A percentile compares a stretch with the other conserved stretches of the same genome.
Evolutionary conservation across 2,329 filamentous ascomycete species (phyloP).

Genomic region (Pseudocercospora vitis): DNA sequence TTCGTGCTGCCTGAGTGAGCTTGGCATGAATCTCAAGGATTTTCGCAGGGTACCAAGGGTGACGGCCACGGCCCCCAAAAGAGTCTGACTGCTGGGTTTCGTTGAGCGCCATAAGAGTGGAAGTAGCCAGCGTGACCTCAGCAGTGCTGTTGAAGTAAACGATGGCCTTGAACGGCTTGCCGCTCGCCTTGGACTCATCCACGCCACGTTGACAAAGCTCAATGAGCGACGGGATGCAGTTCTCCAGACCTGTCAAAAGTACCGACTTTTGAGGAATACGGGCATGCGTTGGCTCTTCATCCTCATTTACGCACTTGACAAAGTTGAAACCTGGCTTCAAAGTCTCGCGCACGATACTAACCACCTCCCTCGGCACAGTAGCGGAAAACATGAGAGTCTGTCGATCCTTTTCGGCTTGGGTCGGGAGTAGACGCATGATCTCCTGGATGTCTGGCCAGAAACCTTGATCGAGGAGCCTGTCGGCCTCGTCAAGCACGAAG

Average conservation of each 20-base stretch:
- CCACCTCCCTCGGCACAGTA: slow-evolving; percentile 81
- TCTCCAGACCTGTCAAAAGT: slow-evolving; percentile 66
- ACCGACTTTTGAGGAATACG: slow-evolving; percentile 79
- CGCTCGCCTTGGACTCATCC: slow-evolving; percentile 41
- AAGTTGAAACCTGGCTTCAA: slow-evolving; percentile 85
- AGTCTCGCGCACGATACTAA: slow-evolving; percentile 72
- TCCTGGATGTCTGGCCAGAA: slow-evolving; percentile 52
- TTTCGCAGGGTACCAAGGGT: slow-evolving; percentile 40
- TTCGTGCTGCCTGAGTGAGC: slow-evolving; percentile 69
- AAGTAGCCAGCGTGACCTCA: slow-evolving; percentile 64
- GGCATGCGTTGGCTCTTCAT: slow-evolving; percentile 83
- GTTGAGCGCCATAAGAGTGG: slow-evolving; percentile 53
- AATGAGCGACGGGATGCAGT: slow-evolving; percentile 72
- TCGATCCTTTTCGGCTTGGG: slow-evolving; percentile 62
- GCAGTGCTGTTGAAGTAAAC: slow-evolving; percentile 83
- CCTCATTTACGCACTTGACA: slow-evolving; percentile 78
- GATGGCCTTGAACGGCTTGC: slow-evolving; percentile 86
- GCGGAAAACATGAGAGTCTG: slow-evolving; percentile 96
- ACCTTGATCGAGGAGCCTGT: slow-evolving; percentile 65
- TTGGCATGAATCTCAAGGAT: slow-evolving; percentile 73
- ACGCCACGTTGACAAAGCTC: slow-evolving; percentile 62
- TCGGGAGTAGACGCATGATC: slow-evolving; percentile 59
- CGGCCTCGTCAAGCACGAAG: slow-evolving; percentile 65
- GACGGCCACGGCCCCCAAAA: slow-evolving; percentile 28
- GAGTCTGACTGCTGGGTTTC: slow-evolving; percentile 30